Percentiles rank a stretch among this genome's conserved stretches.
Conservation (phyloP, 352 stramenopile genomes). For the Globisporangium parvum region DNA sequence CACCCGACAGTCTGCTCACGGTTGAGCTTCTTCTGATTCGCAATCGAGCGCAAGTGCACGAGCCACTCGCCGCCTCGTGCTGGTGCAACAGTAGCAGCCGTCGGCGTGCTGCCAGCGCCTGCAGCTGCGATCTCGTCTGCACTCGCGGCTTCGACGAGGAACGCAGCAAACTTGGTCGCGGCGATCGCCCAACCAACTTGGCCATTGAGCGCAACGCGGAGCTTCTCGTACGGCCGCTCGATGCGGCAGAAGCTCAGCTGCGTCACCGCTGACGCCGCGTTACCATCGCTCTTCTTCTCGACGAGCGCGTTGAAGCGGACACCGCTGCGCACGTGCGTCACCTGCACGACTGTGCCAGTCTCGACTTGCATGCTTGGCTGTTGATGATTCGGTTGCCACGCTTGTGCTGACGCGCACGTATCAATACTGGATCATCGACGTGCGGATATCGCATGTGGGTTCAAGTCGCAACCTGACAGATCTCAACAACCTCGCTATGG, state of each 20-base stretch:
- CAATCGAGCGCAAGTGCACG: conserved; percentile 43
- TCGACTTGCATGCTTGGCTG: conserved; percentile 19
- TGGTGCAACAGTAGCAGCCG: too few relatives aligned
- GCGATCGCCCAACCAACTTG: conserved; percentile 53
- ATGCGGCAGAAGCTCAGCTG: conserved; percentile 55
- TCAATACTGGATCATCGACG: not conserved
- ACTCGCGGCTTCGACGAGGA: conserved; percentile 39
- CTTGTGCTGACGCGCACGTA: conserved; percentile 8
- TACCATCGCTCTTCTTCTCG: conserved; percentile 29
- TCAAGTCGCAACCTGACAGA: too few relatives aligned
- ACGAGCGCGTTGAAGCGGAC: conserved; percentile 45
- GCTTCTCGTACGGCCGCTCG: conserved; percentile 69
- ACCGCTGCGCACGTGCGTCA: conserved; percentile 32
- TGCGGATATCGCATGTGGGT: too few relatives aligned
- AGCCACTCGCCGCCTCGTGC: not conserved
- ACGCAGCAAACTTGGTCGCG: conserved; percentile 61
- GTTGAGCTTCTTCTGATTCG: conserved; percentile 67
- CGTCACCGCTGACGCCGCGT: conserved; percentile 2
- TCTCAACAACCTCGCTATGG: not conserved
- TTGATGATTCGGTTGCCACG: not conserved
- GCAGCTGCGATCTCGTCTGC: not conserved
- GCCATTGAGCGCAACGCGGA: conserved; percentile 68
- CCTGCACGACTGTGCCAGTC: conserved; percentile 55
- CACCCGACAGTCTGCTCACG: conserved; percentile 35
- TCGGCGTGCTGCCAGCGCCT: not conserved